Evolutionary conservation across 257 asterid species (phyloP).

Genomic region (Nyctanthes arbortristis): DNA sequence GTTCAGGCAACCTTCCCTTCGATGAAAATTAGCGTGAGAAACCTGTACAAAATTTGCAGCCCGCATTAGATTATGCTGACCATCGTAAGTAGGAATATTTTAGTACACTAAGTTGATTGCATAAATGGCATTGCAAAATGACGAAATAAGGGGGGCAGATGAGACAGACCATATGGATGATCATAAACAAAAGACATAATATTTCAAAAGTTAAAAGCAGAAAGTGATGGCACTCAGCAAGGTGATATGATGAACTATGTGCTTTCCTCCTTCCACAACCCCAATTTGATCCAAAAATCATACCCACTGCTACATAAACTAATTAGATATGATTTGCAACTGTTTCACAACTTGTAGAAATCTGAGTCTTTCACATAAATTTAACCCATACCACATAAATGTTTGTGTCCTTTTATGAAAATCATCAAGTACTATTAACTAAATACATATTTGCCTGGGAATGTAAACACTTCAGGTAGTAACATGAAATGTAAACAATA

Average conservation of each 20-base stretch:
- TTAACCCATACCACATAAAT: neutral
- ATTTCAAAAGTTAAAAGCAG: constrained; percentile 14
- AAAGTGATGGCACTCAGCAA: neutral
- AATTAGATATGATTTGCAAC: neutral
- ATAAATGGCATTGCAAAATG: neutral
- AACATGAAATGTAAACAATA: neutral
- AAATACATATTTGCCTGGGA: neutral
- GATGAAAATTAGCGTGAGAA: neutral
- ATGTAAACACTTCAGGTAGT: neutral
- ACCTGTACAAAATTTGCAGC: constrained; percentile 22
- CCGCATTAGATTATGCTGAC: neutral
- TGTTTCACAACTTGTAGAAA: neutral
- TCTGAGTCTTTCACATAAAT: neutral
- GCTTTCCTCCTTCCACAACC: neutral
- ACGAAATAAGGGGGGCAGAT: neutral
- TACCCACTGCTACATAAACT: neutral
- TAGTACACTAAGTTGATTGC: neutral
- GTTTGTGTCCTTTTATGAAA: neutral
- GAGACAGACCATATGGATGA: no score
- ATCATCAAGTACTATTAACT: neutral
- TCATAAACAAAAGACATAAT: no score
- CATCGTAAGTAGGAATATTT: neutral
- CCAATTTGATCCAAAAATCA: neutral
- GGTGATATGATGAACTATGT: neutral
- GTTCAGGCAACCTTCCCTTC: constrained; percentile 15